Evolutionary conservation across 78 protist species (phyloP).

Genomic region (Dictyostelium purpureum): DNA sequence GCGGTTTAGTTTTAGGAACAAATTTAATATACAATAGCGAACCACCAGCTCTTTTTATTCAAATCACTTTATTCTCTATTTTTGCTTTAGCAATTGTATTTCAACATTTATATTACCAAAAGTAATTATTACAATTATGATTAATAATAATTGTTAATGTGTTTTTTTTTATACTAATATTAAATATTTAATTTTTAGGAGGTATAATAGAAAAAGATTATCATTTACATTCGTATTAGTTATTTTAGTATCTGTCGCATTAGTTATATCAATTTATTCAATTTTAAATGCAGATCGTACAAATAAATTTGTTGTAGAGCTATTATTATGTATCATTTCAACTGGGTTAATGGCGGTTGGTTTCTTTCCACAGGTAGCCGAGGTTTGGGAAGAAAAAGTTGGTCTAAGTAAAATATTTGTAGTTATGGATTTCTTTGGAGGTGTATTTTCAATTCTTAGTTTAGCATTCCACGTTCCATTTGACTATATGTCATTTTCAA

Average conservation of each 20-base stretch:
- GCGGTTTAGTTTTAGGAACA: slow-evolving; percentile 31
- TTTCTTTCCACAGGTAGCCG: slow-evolving; percentile 43
- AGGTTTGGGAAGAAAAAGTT: slow-evolving; percentile 10
- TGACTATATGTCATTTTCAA: slow-evolving; percentile 51
- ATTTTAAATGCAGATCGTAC: not conserved
- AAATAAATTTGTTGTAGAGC: not conserved
- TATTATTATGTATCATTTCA: not conserved
- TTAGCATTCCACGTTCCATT: slow-evolving; percentile 35
- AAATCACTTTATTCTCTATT: slow-evolving; percentile 6
- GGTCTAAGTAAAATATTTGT: slow-evolving; percentile 52
- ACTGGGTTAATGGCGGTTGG: slow-evolving; percentile 49
- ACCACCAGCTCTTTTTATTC: slow-evolving; percentile 42
- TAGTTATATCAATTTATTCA: not conserved
- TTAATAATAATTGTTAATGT: not conserved
- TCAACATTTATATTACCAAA: slow-evolving; percentile 50
- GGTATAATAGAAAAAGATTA: slow-evolving; percentile 1
- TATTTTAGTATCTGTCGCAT: not conserved
- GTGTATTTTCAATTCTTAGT: slow-evolving; percentile 21
- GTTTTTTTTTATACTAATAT: not conserved
- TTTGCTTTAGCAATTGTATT: slow-evolving; percentile 21
- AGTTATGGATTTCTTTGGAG: slow-evolving; percentile 44
- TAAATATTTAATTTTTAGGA: not conserved
- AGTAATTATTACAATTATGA: not conserved
- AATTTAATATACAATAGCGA: not conserved
- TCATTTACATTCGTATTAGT: not conserved